These are phyloP conservation scores for Boletus insuetus DNA, from an alignment of 768 basidiomycete genomes.

Conservation along the genomic window DNA sequence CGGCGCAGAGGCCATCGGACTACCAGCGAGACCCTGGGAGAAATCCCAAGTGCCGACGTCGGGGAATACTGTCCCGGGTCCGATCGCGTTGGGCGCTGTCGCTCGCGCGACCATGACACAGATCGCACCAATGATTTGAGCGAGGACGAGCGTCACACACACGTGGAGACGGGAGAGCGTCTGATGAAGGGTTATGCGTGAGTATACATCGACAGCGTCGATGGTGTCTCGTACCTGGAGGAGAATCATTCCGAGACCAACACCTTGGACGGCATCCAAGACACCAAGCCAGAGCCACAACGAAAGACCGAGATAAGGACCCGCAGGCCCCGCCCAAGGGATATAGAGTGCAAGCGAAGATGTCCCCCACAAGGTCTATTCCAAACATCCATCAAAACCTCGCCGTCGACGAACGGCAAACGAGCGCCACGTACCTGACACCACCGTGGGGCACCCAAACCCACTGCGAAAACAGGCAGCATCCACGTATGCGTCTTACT, in stretches of 20 bases:
- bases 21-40: slow-evolving; percentile 63
- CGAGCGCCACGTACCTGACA: slow-evolving; percentile 62
- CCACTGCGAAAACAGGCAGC: slow-evolving; percentile 91
- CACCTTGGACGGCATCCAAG: slow-evolving; percentile 90
- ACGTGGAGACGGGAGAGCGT: slow-evolving; percentile 93
- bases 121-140: slow-evolving; percentile 85
- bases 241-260: slow-evolving; percentile 89
- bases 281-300: slow-evolving; percentile 97
- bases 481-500: slow-evolving; percentile 96
- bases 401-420: not conserved
- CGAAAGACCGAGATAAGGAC: slow-evolving; percentile 86
- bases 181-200: slow-evolving; percentile 23
- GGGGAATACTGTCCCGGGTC: slow-evolving; percentile 89
- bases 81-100: slow-evolving; percentile 86
- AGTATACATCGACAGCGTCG: not conserved
- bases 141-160: slow-evolving; percentile 87
- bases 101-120: slow-evolving; percentile 93
- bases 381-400: slow-evolving; percentile 4
- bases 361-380: slow-evolving; percentile 89
- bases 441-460: slow-evolving; percentile 91
- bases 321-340: slow-evolving; percentile 84
- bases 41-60: slow-evolving; percentile 92
- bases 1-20: slow-evolving; percentile 77
- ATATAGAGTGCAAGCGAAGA: slow-evolving; percentile 91
- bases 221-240: slow-evolving; percentile 46